Percentiles rank a stretch among this genome's conserved stretches.
phyloP scores from a whole-genome alignment of 345 rosid species.

The Rhodomyrtus tomentosa region DNA sequence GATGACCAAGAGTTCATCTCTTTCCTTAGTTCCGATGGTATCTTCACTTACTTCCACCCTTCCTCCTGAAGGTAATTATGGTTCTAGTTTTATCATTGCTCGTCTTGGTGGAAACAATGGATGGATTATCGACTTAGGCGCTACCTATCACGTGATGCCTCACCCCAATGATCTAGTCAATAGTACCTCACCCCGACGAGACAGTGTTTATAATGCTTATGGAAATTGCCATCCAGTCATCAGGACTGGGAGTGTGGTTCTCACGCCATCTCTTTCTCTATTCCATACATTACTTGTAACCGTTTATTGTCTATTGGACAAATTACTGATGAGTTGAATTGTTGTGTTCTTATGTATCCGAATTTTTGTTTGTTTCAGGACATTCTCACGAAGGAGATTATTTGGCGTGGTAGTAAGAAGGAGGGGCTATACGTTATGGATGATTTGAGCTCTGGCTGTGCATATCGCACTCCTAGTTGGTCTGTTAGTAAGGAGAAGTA shows the following conservation, averaged over 20 bases:
- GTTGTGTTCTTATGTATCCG: neutral
- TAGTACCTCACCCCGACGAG: neutral
- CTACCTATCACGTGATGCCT: too few species aligned
- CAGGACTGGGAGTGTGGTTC: neutral
- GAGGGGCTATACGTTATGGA: neutral
- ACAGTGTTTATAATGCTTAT: neutral
- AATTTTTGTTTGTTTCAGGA: neutral
- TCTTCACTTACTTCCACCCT: too few species aligned
- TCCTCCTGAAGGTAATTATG: too few species aligned
- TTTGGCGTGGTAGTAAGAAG: neutral
- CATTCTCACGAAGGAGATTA: neutral
- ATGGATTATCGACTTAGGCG: too few species aligned
- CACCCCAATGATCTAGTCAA: too few species aligned
- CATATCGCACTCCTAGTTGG: neutral
- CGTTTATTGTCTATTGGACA: neutral
- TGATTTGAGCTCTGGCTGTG: neutral
- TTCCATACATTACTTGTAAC: neutral
- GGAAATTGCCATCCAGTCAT: neutral
- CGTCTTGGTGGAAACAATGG: too few species aligned
- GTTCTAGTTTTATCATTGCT: too few species aligned
- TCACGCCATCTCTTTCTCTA: neutral
- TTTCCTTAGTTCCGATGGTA: too few species aligned
- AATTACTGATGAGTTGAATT: neutral
- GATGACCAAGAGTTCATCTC: too few species aligned
- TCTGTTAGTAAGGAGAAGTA: neutral